Percentiles rank a stretch among this genome's conserved stretches.
Conservation (phyloP, 2,329 filamentous ascomycete species). For the Fusarium clavum region DNA sequence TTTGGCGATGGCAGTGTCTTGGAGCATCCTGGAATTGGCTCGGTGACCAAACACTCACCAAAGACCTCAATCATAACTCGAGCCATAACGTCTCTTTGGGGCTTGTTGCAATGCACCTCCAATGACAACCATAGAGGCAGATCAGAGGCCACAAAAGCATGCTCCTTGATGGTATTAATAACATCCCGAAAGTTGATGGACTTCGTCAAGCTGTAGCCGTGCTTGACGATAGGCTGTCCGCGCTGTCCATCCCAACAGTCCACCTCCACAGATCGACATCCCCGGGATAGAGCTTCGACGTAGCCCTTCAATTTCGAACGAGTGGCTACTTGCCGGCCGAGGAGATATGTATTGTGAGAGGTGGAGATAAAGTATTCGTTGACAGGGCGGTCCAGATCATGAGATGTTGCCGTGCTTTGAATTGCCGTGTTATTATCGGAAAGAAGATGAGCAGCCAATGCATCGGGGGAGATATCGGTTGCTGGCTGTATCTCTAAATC, state of each 20-base stretch:
- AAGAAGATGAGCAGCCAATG: neutral
- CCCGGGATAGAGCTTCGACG: conserved; percentile 1
- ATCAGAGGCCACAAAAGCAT: conserved; percentile 19
- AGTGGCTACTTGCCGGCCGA: conserved; percentile 17
- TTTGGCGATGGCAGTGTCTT: conserved; percentile 1
- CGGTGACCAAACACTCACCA: neutral
- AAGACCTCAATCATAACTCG: conserved; percentile 21
- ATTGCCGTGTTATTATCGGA: neutral
- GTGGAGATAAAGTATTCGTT: conserved; percentile 33
- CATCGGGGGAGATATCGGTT: fast-evolving
- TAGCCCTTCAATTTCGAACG: conserved; percentile 24
- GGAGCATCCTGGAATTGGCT: neutral
- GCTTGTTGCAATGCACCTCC: conserved; percentile 12
- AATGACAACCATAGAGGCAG: conserved; percentile 24
- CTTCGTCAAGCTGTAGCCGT: conserved; percentile 29
- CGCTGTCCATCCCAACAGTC: conserved; percentile 31
- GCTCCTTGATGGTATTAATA: neutral
- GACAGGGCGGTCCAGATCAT: conserved; percentile 4
- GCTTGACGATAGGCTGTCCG: conserved; percentile 26
- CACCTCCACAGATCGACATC: conserved; percentile 21
- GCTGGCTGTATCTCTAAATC: neutral
- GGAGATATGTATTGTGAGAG: conserved; percentile 33
- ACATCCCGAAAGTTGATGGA: conserved; percentile 20
- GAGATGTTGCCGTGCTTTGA: fast-evolving
- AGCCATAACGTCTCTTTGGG: conserved; percentile 14